phyloP scores from a whole-genome alignment of 208 protist genomes.

The Lotmaria passim region DNA sequence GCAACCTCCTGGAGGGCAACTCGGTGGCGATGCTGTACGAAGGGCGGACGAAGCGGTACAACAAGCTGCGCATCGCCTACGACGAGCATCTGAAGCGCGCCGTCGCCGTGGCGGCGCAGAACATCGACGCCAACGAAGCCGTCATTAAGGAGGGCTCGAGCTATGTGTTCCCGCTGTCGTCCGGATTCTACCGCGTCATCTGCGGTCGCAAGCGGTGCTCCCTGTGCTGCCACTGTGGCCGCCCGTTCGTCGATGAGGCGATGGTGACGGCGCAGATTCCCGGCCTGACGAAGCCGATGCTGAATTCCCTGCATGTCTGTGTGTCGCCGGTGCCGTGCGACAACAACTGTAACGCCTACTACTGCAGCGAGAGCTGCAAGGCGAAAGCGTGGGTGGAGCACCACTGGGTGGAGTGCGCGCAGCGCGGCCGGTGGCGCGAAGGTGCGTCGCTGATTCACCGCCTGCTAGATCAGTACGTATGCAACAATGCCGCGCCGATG shows the following conservation, averaged over 20 bases:
- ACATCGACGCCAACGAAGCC: conserved; percentile 32
- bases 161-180: conserved; percentile 35
- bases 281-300: conserved; percentile 38
- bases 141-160: conserved; percentile 49
- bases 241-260: conserved; percentile 43
- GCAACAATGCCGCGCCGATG: not conserved
- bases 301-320: conserved; percentile 45
- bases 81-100: conserved; percentile 41
- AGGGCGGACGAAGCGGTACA: conserved; percentile 42
- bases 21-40: conserved; percentile 71
- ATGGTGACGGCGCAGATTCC: conserved; percentile 41
- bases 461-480: conserved; percentile 40
- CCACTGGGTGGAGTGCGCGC: conserved; percentile 81
- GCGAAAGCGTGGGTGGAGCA: conserved; percentile 68
- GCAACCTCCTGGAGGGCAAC: conserved; percentile 62
- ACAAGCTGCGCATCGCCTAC: conserved; percentile 41
- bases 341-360: conserved; percentile 55
- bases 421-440: conserved; percentile 64
- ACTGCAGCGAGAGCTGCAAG: conserved; percentile 78
- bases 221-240: conserved; percentile 66
- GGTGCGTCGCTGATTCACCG: conserved; percentile 36
- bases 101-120: conserved; percentile 34
- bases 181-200: conserved; percentile 19
- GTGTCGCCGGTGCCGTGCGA: conserved; percentile 53
- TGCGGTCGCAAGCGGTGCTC: conserved; percentile 20